Percentiles rank a stretch among this genome's conserved stretches.
Evolutionary conservation across 192 early-diverging fungal species (phyloP).

Genomic region (Backusella australiensis): DNA sequence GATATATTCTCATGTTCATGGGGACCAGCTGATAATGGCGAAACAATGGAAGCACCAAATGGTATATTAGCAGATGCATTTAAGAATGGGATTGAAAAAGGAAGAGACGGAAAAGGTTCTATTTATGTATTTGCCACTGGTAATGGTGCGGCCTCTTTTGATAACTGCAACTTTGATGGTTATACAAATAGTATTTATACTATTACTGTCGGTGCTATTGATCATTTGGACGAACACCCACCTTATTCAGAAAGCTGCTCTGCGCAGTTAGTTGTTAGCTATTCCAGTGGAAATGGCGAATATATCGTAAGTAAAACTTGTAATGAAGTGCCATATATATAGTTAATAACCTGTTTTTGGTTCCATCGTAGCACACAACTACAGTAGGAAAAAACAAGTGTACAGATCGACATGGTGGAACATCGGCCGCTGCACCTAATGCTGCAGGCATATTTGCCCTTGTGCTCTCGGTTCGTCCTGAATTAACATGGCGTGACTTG

Average conservation of each 20-base stretch:
- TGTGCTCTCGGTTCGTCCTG: conserved; percentile 70
- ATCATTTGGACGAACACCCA: conserved; percentile 71
- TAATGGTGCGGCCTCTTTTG: conserved; percentile 75
- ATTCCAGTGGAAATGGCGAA: conserved; percentile 70
- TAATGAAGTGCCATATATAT: not conserved
- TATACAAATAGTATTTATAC: conserved; percentile 97
- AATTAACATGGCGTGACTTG: conserved; percentile 88
- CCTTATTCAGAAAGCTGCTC: conserved; percentile 87
- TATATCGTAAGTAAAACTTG: conserved; percentile 65
- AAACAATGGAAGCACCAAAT: conserved; percentile 73
- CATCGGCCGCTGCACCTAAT: conserved; percentile 90
- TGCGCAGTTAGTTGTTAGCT: conserved; percentile 87
- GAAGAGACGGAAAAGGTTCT: conserved; percentile 73
- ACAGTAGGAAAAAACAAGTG: conserved; percentile 71
- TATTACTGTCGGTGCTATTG: conserved; percentile 90
- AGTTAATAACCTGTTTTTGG: not conserved
- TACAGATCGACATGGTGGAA: conserved; percentile 77
- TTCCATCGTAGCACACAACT: conserved; percentile 59
- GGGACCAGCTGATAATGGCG: conserved; percentile 83
- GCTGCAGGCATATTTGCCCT: conserved; percentile 87
- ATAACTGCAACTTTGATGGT: conserved; percentile 97
- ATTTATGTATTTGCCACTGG: conserved; percentile 94
- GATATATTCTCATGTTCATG: conserved; percentile 86
- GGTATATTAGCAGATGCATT: conserved; percentile 73
- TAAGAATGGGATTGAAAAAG: conserved; percentile 68